phyloP scores from a whole-genome alignment of 2,329 filamentous ascomycete genomes.

The Talaromyces sp. region DNA sequence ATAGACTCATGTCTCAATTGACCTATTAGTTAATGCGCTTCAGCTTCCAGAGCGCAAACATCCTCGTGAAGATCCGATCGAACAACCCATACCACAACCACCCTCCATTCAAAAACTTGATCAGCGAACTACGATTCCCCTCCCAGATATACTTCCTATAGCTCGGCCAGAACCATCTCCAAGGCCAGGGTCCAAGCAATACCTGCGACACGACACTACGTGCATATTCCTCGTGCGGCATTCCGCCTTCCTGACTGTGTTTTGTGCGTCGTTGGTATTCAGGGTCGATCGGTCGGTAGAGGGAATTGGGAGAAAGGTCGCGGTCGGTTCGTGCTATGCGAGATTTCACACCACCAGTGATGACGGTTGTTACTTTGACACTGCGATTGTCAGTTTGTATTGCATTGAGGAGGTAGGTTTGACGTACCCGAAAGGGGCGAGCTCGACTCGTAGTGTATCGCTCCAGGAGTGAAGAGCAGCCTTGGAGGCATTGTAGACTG shows the following conservation, averaged over 20 bases:
- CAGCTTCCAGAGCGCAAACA: slow-evolving; percentile 54
- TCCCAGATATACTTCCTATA: slow-evolving; percentile 47
- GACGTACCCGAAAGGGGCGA: slow-evolving; percentile 49
- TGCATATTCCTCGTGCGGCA: slow-evolving; percentile 56
- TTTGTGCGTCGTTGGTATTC: slow-evolving; percentile 54
- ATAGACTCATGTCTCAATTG: not conserved
- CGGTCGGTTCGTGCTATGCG: slow-evolving; percentile 57
- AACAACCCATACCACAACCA: slow-evolving; percentile 45
- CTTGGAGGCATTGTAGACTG: slow-evolving; percentile 59
- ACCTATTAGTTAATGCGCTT: not conserved
- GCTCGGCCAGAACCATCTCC: slow-evolving; percentile 53
- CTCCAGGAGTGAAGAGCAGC: slow-evolving; percentile 60
- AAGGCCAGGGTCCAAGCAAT: slow-evolving; percentile 46
- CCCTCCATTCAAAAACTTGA: slow-evolving; percentile 45
- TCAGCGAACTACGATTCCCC: slow-evolving; percentile 49
- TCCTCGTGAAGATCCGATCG: slow-evolving; percentile 49
- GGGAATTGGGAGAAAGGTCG: slow-evolving; percentile 47
- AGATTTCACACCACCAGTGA: slow-evolving; percentile 61
- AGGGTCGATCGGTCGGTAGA: slow-evolving; percentile 53
- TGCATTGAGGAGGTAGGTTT: not conserved
- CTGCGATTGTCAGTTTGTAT: slow-evolving; percentile 27
- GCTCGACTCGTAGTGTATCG: slow-evolving; percentile 58
- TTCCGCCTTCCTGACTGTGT: slow-evolving; percentile 55
- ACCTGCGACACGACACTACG: slow-evolving; percentile 55
- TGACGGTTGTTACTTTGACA: slow-evolving; percentile 53